These are phyloP conservation scores for Dendrobium chrysotoxum DNA, from an alignment of 106 monocot species.

Conservation along the genomic window DNA sequence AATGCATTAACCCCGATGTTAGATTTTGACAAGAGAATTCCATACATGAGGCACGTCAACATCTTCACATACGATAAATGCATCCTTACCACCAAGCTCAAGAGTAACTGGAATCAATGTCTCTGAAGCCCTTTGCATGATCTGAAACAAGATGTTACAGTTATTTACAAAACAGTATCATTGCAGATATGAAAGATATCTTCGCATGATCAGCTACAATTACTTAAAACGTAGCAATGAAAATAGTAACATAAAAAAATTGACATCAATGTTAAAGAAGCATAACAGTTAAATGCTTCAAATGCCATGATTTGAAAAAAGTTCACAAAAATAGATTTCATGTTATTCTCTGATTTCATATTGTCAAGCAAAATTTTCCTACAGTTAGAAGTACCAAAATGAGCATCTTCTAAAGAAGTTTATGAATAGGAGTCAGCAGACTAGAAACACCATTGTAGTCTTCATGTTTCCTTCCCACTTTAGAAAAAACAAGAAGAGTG, in stretches of 20 bases:
- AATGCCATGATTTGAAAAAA: not conserved
- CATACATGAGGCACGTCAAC: slow-evolving; percentile 84
- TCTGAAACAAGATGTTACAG: slow-evolving; percentile 37
- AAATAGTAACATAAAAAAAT: not conserved
- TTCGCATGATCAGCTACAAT: not conserved
- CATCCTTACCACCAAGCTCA: slow-evolving; percentile 99
- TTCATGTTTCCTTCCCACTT: too few species aligned
- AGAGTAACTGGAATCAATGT: slow-evolving; percentile 93
- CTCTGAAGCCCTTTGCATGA: slow-evolving; percentile 86
- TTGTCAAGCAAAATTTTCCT: not conserved
- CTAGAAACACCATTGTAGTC: not conserved
- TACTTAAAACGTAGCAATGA: not conserved
- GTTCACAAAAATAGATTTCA: not conserved
- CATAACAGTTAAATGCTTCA: not conserved
- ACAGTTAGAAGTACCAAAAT: not conserved
- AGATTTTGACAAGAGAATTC: slow-evolving; percentile 3
- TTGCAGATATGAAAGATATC: slow-evolving; percentile 2
- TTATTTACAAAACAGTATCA: not conserved
- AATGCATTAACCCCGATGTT: not conserved
- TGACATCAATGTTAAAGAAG: not conserved
- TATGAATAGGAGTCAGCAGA: not conserved
- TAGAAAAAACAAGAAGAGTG: too few species aligned
- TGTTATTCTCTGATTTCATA: not conserved
- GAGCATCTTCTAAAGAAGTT: not conserved
- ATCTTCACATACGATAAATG: slow-evolving; percentile 98